These are phyloP conservation scores for Saccharomycopsis javanensis DNA, from an alignment of 805 yeast genomes.

Conservation along the genomic window DNA sequence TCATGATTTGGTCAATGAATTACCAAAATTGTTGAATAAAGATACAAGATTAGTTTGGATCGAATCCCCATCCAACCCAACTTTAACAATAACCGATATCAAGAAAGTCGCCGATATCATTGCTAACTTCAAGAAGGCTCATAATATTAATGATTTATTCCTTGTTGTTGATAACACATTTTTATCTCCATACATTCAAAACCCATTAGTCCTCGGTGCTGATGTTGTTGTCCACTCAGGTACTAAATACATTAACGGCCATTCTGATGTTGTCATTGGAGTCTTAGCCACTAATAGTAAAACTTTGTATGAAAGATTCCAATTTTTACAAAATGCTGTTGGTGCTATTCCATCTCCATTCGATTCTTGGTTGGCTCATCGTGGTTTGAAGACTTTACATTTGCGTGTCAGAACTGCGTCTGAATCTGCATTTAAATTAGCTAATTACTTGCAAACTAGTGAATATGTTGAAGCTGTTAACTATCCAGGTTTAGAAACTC, in stretches of 20 bases:
- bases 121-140: slow-evolving; percentile 29
- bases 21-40: slow-evolving; percentile 43
- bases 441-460: slow-evolving; percentile 46
- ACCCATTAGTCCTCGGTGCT: slow-evolving; percentile 76
- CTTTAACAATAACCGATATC: slow-evolving; percentile 71
- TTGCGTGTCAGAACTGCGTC: slow-evolving; percentile 68
- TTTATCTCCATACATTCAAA: slow-evolving; percentile 77
- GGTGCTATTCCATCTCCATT: slow-evolving; percentile 88
- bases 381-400: slow-evolving; percentile 83
- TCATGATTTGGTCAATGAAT: slow-evolving; percentile 49
- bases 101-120: slow-evolving; percentile 48
- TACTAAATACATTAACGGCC: slow-evolving; percentile 87
- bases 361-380: slow-evolving; percentile 87
- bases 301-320: slow-evolving; percentile 48
- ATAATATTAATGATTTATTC: slow-evolving; percentile 39
- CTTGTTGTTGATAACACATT: slow-evolving; percentile 85
- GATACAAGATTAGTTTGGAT: slow-evolving; percentile 77
- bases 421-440: slow-evolving; percentile 54
- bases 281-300: slow-evolving; percentile 62
- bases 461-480: slow-evolving; percentile 55
- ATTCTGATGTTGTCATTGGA: slow-evolving; percentile 86
- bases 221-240: slow-evolving; percentile 84
- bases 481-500: slow-evolving; percentile 74
- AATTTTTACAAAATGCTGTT: slow-evolving; percentile 77
- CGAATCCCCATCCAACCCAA: slow-evolving; percentile 85